Percentiles rank a stretch among this genome's conserved stretches.
phyloP scores from a whole-genome alignment of 345 rosid species.

The Streptanthus diversifolius region DNA sequence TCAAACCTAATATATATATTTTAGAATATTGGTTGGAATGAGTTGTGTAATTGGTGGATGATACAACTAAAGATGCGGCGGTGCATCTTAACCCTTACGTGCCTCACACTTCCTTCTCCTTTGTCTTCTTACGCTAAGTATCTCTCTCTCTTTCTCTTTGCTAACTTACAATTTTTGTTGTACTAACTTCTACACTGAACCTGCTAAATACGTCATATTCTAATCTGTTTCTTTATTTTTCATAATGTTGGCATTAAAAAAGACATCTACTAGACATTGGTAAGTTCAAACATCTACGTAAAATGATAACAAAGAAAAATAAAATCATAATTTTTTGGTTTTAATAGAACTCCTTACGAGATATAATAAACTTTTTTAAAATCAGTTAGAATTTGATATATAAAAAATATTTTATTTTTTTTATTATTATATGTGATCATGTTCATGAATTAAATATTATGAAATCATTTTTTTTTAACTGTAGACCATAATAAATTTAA shows the following conservation, averaged over 20 bases:
- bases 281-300: neutral
- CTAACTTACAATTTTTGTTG: constrained; percentile 11
- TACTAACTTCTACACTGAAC: neutral
- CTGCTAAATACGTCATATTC: neutral
- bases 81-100: constrained; percentile 40
- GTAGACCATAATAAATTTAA: neutral
- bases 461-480: neutral
- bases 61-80: constrained; percentile 36
- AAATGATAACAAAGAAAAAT: neutral
- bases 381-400: neutral
- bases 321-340: neutral
- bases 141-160: constrained; percentile 8
- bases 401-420: neutral
- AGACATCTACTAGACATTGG: neutral
- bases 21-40: constrained; percentile 17
- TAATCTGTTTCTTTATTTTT: neutral
- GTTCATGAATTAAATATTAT: neutral
- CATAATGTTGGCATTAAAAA: neutral
- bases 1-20: neutral
- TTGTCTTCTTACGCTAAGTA: constrained; percentile 40
- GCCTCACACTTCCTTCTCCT: constrained; percentile 39
- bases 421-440: neutral
- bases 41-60: constrained; percentile 29
- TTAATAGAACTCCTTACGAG: neutral
- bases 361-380: neutral